phyloP scores from a whole-genome alignment of 2,329 filamentous ascomycete genomes.

The Pseudomassariella vexata region DNA sequence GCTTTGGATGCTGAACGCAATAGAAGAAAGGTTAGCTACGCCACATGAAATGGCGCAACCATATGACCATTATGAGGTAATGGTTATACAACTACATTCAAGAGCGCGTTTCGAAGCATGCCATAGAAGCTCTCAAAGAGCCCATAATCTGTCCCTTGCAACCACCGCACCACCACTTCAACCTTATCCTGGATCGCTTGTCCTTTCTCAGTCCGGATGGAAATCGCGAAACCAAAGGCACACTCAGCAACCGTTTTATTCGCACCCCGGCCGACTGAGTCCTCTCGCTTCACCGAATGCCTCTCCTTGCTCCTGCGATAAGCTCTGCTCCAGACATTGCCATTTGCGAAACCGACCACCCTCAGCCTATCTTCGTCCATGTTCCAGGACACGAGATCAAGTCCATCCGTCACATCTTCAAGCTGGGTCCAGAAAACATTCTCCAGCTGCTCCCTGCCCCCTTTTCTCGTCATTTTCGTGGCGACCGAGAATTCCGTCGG shows the following conservation, averaged over 20 bases:
- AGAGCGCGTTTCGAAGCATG: slow-evolving; percentile 43
- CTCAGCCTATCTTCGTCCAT: slow-evolving; percentile 50
- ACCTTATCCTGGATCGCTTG: slow-evolving; percentile 28
- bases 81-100: slow-evolving; percentile 3
- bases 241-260: slow-evolving; percentile 27
- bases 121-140: slow-evolving; percentile 86
- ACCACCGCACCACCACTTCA: slow-evolving; percentile 58
- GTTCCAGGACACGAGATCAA: slow-evolving; percentile 58
- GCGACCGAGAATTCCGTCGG: slow-evolving; percentile 33
- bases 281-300: slow-evolving; percentile 11
- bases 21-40: too few species aligned
- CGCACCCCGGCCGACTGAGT: slow-evolving; percentile 13
- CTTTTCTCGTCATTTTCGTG: slow-evolving; percentile 24
- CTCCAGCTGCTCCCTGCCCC: slow-evolving; percentile 8
- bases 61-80: too few species aligned
- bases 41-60: too few species aligned
- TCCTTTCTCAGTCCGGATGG: slow-evolving; percentile 30
- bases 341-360: slow-evolving; percentile 58
- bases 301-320: slow-evolving; percentile 57
- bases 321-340: slow-evolving; percentile 73
- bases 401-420: slow-evolving; percentile 40
- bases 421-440: slow-evolving; percentile 30
- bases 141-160: slow-evolving; percentile 66
- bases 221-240: slow-evolving; percentile 53
- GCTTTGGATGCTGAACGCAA: too few species aligned